Conservation (phyloP, 2,329 filamentous ascomycete species). For the Cercospora citrullina region DNA sequence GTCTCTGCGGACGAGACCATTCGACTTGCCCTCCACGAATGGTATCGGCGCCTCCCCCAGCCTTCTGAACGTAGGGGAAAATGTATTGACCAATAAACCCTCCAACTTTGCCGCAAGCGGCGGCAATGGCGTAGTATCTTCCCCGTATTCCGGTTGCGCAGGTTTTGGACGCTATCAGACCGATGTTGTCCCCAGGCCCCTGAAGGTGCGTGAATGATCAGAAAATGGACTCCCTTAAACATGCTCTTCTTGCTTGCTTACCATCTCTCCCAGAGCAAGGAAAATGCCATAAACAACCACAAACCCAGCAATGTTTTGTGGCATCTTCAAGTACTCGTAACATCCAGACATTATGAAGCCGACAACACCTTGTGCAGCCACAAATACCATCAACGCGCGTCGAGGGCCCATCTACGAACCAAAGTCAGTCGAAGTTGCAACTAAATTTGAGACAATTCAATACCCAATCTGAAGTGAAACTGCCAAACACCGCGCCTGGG, state of each 20-base stretch:
- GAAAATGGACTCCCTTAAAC: not conserved
- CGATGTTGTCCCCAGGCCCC: slow-evolving; percentile 89
- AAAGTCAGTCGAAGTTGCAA: too few relatives aligned
- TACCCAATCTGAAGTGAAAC: slow-evolving; percentile 69
- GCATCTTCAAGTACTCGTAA: slow-evolving; percentile 68
- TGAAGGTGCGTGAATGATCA: not conserved
- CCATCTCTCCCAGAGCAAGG: slow-evolving; percentile 69
- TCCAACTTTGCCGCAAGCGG: slow-evolving; percentile 68
- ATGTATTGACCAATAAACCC: slow-evolving; percentile 82
- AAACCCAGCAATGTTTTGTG: slow-evolving; percentile 69
- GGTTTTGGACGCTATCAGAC: slow-evolving; percentile 81
- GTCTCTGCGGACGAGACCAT: too few relatives aligned
- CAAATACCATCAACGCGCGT: slow-evolving; percentile 69
- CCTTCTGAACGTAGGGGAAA: slow-evolving; percentile 64
- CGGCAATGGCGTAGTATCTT: slow-evolving; percentile 69
- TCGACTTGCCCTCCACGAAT: slow-evolving; percentile 65
- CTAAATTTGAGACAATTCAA: too few relatives aligned
- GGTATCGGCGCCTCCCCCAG: slow-evolving; percentile 53
- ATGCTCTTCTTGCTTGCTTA: not conserved
- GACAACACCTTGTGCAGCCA: slow-evolving; percentile 70
- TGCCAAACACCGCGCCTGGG: slow-evolving; percentile 76
- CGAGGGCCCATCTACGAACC: slow-evolving; percentile 63
- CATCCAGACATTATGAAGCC: slow-evolving; percentile 87
- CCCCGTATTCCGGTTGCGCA: slow-evolving; percentile 82
- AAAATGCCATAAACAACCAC: slow-evolving; percentile 79